A percentile compares a stretch with the other conserved stretches of the same genome.
Conservation (phyloP, 352 stramenopile genomes). For the Pythium rishiriense region DNA sequence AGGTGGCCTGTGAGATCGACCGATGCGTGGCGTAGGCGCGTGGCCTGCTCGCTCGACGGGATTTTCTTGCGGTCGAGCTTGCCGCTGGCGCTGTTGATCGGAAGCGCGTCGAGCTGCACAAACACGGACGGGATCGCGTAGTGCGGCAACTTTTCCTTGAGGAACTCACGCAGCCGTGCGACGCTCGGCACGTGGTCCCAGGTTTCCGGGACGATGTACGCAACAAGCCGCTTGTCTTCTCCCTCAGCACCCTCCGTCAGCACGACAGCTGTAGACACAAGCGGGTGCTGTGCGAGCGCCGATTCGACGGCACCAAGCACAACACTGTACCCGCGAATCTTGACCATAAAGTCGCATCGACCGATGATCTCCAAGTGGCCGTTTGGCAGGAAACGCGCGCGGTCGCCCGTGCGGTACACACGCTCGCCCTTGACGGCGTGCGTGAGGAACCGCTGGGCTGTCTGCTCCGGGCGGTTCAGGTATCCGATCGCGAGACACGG, state of each 20-base stretch:
- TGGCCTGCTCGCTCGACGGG: constrained; percentile 62
- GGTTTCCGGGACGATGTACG: constrained; percentile 87
- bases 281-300: constrained; percentile 82
- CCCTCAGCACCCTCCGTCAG: constrained; percentile 85
- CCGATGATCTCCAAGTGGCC: constrained; percentile 92
- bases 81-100: constrained; percentile 84
- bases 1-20: constrained; percentile 63
- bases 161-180: constrained; percentile 59
- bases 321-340: constrained; percentile 95
- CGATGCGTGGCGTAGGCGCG: constrained; percentile 67
- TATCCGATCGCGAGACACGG: constrained; percentile 86
- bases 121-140: constrained; percentile 85
- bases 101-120: constrained; percentile 79
- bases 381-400: constrained; percentile 88
- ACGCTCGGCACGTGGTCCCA: constrained; percentile 68
- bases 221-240: constrained; percentile 91
- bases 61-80: constrained; percentile 91
- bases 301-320: constrained; percentile 91
- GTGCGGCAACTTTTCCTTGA: constrained; percentile 78
- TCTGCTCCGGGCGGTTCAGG: constrained; percentile 77
- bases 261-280: constrained; percentile 89
- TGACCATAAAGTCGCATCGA: constrained; percentile 95
- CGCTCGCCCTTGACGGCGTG: constrained; percentile 64
- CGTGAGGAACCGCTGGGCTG: constrained; percentile 71
- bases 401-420: constrained; percentile 93